phyloP scores from a whole-genome alignment of 192 early-diverging fungal genomes.

The Neocallimastix lanati region DNA sequence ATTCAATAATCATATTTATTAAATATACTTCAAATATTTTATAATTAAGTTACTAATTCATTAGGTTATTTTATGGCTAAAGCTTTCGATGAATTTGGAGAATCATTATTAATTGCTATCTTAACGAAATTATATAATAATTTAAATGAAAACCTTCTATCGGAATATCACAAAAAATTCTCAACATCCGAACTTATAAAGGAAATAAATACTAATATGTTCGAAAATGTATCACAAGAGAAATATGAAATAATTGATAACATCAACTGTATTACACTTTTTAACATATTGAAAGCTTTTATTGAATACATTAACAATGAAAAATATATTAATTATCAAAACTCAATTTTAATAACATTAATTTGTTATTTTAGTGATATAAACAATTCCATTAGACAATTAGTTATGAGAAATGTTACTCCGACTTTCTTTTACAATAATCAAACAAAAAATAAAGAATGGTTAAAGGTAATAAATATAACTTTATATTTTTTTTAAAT shows the following conservation, averaged over 20 bases:
- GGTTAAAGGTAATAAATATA: not conserved
- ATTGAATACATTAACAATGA: not conserved
- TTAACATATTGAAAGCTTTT: not conserved
- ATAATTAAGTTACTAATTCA: not conserved
- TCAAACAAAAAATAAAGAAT: not conserved
- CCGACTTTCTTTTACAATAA: not conserved
- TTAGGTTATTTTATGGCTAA: not conserved
- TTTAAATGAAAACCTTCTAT: not conserved
- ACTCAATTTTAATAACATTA: not conserved
- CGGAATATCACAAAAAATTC: not conserved
- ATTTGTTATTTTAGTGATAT: not conserved
- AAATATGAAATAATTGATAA: not conserved
- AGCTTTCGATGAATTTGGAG: not conserved
- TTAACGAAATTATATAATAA: not conserved
- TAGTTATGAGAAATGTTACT: not conserved
- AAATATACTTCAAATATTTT: not conserved
- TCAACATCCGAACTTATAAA: not conserved
- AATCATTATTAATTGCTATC: not conserved
- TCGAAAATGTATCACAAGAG: not conserved
- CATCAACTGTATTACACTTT: not conserved
- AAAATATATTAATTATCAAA: not conserved
- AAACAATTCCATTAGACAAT: not conserved
- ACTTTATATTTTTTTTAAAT: too few species aligned
- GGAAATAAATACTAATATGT: not conserved
- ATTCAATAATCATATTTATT: not conserved